Base-by-base conservation (phyloP, 345 rosid genomes). In the Clausena lansium region DNA sequence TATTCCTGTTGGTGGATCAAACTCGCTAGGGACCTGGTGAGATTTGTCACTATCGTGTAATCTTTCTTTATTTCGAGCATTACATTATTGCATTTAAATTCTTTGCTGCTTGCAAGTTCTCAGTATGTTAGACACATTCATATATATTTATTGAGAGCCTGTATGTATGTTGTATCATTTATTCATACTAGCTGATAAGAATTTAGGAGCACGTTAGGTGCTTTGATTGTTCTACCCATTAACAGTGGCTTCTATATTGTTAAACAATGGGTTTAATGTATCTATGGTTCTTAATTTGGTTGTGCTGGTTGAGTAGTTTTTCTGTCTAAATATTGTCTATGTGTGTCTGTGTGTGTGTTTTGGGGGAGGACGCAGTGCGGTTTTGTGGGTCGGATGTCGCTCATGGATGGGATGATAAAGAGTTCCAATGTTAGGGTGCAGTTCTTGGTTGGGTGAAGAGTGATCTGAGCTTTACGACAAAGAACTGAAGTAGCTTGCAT, bases 1-100 rank as follows among this genome's bases (percentile, higher is more conserved):
- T 66, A 90, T 93, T 77, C 99, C 99, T 6, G 98, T 91, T 58
- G 99, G 98, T 57, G 99, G 99, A 81, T 95, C 99, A 33, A 92
- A 93, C 86, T 88, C 97, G 33, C 32, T 95, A 67, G 99, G 99
- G 81, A 91, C 99, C 69, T 95, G 99, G 98, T 95, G 87, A 91
- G 91, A 82, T 70, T 77, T 32, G 54, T 19, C 60, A 30, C 55
- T 28, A 39, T 28, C 32, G 6, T 74, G n/a, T 47, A 11, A 9
- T 4, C 61, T 64, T 19, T 75, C 13, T 57, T 63, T 28, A 39
- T 74, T 13, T 59, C 10, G 50, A 20, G 9, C 39, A 3, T 57
- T 60, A 17, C 60, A 7, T 52, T 54, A 28, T 50, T 47, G 39
- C 39, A 75, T 25, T 30, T 36, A 58, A 38, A n/a, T 38, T 74